Base-by-base conservation (phyloP, 768 basidiomycete genomes). In the Boletus subparvulus region DNA sequence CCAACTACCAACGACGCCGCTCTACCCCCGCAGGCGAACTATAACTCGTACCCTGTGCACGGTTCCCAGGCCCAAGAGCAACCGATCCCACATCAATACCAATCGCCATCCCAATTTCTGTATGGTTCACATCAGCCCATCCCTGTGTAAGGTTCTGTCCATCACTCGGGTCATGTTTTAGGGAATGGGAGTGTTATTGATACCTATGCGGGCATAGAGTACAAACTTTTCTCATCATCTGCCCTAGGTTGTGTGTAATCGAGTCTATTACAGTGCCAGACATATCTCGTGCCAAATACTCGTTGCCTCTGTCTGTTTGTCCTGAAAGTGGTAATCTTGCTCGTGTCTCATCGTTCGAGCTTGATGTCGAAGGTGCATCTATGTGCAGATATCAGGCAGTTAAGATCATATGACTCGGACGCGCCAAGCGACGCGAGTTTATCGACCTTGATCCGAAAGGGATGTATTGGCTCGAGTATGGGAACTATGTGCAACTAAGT, bases 1-100 rank as follows among this genome's bases (percentile, higher is more conserved):
- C 54, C 54, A 6, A 52, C 49, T 14, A 16, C 43, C 17, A 50
- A 33, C 12, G 19, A 19, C 7, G 30, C 52, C 24, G 4, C 56
- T 39, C 55, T 44, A 6, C 56, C 68, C 2, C 61, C 61, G 28
- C 69, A 62, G 35, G 55, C 69, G 6, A 62, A 61, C 28, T 60
- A 57, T 53, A 42, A 1, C 32, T 17, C 56, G 12, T 52, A 65
- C n/a, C 69, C 68, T 12, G 33, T 45, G 14, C 13, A 21, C 14
- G 49, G 30, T 19, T 33, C 57, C 19, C 69, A 62, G 39, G 36
- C 35, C 3, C 65, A 58, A 52, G 28, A 37, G 30, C 55, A 52
- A 11, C 51, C 17, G 10, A 28, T 32, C 44, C 37, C 40, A 28
- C 51, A 32, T 12, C 37, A 24, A 28, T 33, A 24, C 24, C 54